These are phyloP conservation scores for Glaciozyma martinii DNA, from an alignment of 768 basidiomycete species.

Conservation along the genomic window DNA sequence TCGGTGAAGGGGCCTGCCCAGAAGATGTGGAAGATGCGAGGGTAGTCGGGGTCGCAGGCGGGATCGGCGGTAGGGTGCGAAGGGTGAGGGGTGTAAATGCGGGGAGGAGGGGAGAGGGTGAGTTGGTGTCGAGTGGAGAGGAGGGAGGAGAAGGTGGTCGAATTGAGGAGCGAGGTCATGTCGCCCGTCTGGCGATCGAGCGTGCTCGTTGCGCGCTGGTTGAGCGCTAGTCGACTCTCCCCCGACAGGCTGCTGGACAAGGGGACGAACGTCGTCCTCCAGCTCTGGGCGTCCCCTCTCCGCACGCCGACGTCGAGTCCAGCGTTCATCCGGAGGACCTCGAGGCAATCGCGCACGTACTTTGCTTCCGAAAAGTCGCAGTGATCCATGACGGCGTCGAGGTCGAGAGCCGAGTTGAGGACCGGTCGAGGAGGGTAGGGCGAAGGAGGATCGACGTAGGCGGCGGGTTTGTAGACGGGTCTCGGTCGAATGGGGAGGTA, in stretches of 20 bases:
- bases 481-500: constrained; percentile 55
- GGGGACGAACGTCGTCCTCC: neutral
- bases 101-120: constrained; percentile 42
- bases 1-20: constrained; percentile 99
- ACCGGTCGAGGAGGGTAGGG: constrained; percentile 82
- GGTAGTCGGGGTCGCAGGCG: constrained; percentile 74
- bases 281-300: constrained; percentile 38
- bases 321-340: constrained; percentile 81
- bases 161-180: constrained; percentile 15
- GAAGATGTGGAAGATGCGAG: constrained; percentile 94
- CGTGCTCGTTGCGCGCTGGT: neutral
- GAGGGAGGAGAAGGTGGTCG: constrained; percentile 14
- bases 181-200: constrained; percentile 14
- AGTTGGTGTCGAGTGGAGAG: constrained; percentile 10
- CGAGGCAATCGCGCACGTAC: constrained; percentile 97
- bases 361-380: constrained; percentile 78
- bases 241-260: constrained; percentile 42
- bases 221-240: constrained; percentile 24
- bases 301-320: constrained; percentile 76
- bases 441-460: constrained; percentile 50
- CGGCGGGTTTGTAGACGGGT: neutral
- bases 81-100: constrained; percentile 40
- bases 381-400: constrained; percentile 83
- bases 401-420: constrained; percentile 72
- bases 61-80: constrained; percentile 51